A percentile compares a stretch with the other conserved stretches of the same genome.
These are phyloP conservation scores for Backusella tuberculispora DNA, from an alignment of 192 early-diverging fungal species.

Conservation along the genomic window DNA sequence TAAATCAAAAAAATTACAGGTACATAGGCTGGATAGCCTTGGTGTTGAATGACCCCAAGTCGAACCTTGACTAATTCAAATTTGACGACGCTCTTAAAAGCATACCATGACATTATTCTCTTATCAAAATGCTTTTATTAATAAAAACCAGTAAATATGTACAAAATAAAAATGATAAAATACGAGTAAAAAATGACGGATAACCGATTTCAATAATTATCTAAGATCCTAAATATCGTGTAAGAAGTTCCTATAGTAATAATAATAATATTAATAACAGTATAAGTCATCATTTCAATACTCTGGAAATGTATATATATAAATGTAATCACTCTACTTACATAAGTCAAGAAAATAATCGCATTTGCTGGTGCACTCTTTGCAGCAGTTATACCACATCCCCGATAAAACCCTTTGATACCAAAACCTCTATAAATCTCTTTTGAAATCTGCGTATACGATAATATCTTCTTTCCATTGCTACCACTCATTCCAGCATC, in stretches of 20 bases:
- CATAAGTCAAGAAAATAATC: slow-evolving; percentile 96
- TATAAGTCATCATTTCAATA: neutral
- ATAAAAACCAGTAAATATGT: neutral
- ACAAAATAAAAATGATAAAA: neutral
- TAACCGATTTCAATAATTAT: neutral
- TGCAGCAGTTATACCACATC: slow-evolving; percentile 90
- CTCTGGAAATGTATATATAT: neutral
- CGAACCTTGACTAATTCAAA: too few relatives aligned
- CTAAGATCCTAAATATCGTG: slow-evolving; percentile 33
- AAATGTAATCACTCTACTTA: slow-evolving; percentile 43
- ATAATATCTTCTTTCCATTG: slow-evolving; percentile 41
- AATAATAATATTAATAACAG: neutral
- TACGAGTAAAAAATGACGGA: neutral
- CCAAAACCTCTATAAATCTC: slow-evolving; percentile 80
- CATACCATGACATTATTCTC: too few relatives aligned
- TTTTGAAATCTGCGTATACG: slow-evolving; percentile 65
- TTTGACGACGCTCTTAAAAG: too few relatives aligned
- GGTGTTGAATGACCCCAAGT: too few relatives aligned
- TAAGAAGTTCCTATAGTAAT: slow-evolving; percentile 36
- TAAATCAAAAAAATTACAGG: too few relatives aligned
- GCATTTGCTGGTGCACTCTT: slow-evolving; percentile 93
- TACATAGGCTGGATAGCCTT: too few relatives aligned
- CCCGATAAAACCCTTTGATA: slow-evolving; percentile 86
- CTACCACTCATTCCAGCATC: slow-evolving; percentile 42
- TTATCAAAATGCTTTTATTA: too few relatives aligned